Conservation (phyloP, 345 rosid species). For the Aquilaria sinensis region DNA sequence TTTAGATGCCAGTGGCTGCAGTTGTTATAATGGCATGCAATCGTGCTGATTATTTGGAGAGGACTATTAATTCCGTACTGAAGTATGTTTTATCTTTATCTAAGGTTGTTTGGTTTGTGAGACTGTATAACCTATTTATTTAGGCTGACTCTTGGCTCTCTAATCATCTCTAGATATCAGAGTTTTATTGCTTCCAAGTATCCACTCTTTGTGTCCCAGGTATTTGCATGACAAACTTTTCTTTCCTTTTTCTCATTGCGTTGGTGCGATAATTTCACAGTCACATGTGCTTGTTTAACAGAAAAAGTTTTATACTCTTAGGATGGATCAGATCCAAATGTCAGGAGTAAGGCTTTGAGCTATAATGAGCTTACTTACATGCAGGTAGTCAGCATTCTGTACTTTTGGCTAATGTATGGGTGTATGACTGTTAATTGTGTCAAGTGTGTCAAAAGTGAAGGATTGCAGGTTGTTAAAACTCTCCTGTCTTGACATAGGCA, state of each 20-base stretch:
- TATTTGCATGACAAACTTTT: conserved; percentile 17
- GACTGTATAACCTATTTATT: background rate
- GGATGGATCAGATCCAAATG: conserved; percentile 77
- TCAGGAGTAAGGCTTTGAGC: conserved; percentile 76
- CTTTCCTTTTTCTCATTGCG: conserved; percentile 11
- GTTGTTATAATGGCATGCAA: conserved; percentile 99
- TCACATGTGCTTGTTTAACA: background rate
- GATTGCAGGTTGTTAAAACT: too few species aligned
- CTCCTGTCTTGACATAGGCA: too few species aligned
- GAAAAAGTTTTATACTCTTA: conserved; percentile 21
- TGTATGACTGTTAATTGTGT: too few species aligned
- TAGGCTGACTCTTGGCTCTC: conserved; percentile 13
- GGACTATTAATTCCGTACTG: conserved; percentile 72
- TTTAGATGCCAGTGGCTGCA: conserved; percentile 78
- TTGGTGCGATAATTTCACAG: background rate
- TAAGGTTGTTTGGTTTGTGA: conserved; percentile 1
- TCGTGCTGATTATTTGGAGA: conserved; percentile 91
- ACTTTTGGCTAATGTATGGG: too few species aligned
- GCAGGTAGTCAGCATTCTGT: conserved; percentile 41
- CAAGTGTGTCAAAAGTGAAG: too few species aligned
- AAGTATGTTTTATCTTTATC: conserved; percentile 35
- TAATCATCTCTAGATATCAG: conserved; percentile 57
- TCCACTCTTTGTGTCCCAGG: conserved; percentile 95
- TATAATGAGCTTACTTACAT: conserved; percentile 76
- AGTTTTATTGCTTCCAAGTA: conserved; percentile 63